phyloP scores from a whole-genome alignment of 257 asterid genomes.

The Lantana camara region DNA sequence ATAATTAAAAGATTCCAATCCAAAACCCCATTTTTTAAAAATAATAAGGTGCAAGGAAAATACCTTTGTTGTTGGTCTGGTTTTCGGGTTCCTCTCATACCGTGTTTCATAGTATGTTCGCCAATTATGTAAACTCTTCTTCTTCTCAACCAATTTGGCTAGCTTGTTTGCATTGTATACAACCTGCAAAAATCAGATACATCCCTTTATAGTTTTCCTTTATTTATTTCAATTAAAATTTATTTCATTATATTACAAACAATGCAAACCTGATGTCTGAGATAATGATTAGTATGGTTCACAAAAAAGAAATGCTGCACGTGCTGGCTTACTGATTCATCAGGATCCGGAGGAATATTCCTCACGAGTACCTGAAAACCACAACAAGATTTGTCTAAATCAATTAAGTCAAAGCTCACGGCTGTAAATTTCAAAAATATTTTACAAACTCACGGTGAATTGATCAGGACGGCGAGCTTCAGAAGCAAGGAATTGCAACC shows the following conservation, averaged over 20 bases:
- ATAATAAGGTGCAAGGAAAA: slow-evolving; percentile 18
- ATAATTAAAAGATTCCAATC: background rate
- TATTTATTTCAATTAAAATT: background rate
- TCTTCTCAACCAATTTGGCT: slow-evolving; percentile 67
- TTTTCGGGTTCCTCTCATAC: slow-evolving; percentile 72
- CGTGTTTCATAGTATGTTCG: slow-evolving; percentile 80
- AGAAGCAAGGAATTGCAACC: slow-evolving; percentile 90
- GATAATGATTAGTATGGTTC: slow-evolving; percentile 83
- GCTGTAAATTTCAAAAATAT: background rate
- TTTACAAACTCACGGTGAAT: slow-evolving; percentile 66
- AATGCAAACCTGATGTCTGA: slow-evolving; percentile 66
- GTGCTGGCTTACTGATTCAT: slow-evolving; percentile 87
- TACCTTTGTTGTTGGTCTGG: slow-evolving; percentile 84
- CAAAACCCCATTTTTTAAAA: slow-evolving; percentile 1
- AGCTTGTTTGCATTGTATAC: slow-evolving; percentile 79
- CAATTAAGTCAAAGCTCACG: slow-evolving; percentile 12
- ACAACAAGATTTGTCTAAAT: slow-evolving; percentile 7
- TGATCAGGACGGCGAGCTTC: slow-evolving; percentile 86
- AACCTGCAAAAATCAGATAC: slow-evolving; percentile 46
- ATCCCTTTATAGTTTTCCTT: background rate
- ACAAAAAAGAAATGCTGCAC: slow-evolving; percentile 97
- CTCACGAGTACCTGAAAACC: slow-evolving; percentile 85
- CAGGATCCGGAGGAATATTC: slow-evolving; percentile 91
- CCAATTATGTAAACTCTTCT: slow-evolving; percentile 78
- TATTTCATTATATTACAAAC: background rate